Evolutionary conservation across 306 rosid species (phyloP).

Genomic region (Ziziphus jujuba): DNA sequence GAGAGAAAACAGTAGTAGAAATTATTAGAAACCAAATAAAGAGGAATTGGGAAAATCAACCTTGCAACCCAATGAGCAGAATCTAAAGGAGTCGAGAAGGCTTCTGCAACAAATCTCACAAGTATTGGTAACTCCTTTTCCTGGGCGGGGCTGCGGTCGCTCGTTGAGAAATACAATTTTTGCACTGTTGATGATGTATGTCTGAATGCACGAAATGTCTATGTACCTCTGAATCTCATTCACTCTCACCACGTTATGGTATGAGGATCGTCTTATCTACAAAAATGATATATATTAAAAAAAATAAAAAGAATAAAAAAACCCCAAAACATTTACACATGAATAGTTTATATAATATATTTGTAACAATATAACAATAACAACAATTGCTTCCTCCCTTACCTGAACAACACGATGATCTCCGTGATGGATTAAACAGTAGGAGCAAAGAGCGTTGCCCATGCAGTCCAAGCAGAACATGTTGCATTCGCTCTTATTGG

Average conservation of each 20-base stretch:
- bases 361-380: too few species aligned
- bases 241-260: conserved; percentile 55
- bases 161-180: conserved; percentile 50
- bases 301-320: too few species aligned
- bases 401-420: conserved; percentile 48
- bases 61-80: conserved; percentile 60
- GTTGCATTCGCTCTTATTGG: conserved; percentile 47
- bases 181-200: conserved; percentile 52
- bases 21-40: not conserved
- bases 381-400: too few species aligned
- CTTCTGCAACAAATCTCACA: conserved; percentile 51
- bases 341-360: too few species aligned
- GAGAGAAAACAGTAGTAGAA: too few species aligned
- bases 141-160: conserved; percentile 52
- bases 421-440: conserved; percentile 38
- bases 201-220: conserved; percentile 45
- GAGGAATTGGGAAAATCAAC: conserved; percentile 6
- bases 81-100: conserved; percentile 46
- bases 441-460: conserved; percentile 38
- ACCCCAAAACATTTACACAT: too few species aligned
- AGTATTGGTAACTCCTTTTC: conserved; percentile 50
- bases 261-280: conserved; percentile 49
- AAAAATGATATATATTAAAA: not conserved
- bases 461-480: conserved; percentile 51
- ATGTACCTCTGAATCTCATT: conserved; percentile 49